phyloP scores from a whole-genome alignment of 2,329 filamentous ascomycete species.

The Erysiphe pulchra region DNA sequence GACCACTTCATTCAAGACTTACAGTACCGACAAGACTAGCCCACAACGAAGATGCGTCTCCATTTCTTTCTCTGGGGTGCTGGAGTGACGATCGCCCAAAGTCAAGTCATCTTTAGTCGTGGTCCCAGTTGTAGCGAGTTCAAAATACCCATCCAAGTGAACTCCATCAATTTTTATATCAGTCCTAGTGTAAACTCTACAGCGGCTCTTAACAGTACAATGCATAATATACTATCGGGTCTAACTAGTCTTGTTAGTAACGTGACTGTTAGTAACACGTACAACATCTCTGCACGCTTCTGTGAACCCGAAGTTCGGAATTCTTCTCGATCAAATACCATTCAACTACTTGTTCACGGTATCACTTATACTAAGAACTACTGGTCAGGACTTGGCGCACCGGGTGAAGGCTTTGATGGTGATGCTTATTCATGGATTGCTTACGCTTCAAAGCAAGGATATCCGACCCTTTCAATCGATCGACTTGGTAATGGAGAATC shows the following conservation, averaged over 20 bases:
- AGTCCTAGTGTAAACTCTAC: background rate
- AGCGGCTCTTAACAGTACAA: background rate
- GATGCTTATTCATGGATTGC: slow-evolving; percentile 4
- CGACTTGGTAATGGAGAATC: slow-evolving; percentile 9
- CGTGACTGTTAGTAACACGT: slow-evolving; percentile 1
- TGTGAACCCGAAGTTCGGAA: slow-evolving; percentile 4
- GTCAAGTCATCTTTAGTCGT: background rate
- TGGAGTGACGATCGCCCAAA: background rate
- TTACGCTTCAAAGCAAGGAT: slow-evolving; percentile 7
- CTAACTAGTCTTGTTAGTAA: background rate
- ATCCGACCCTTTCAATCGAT: slow-evolving; percentile 10
- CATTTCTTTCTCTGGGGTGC: background rate
- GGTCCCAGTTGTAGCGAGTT: slow-evolving; percentile 1
- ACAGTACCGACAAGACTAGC: too few relatives aligned
- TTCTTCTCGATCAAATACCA: slow-evolving; percentile 1
- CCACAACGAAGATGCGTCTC: background rate
- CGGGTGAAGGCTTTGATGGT: background rate
- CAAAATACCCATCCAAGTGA: slow-evolving; percentile 1
- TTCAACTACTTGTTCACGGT: slow-evolving; percentile 10
- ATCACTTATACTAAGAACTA: slow-evolving; percentile 5
- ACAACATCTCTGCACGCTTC: slow-evolving; percentile 5
- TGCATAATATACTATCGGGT: background rate
- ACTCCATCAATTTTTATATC: background rate
- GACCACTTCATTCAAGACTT: too few relatives aligned
- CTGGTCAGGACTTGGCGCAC: slow-evolving; percentile 1